phyloP scores from a whole-genome alignment of 2,329 filamentous ascomycete species.

The Fusarium sp. region DNA sequence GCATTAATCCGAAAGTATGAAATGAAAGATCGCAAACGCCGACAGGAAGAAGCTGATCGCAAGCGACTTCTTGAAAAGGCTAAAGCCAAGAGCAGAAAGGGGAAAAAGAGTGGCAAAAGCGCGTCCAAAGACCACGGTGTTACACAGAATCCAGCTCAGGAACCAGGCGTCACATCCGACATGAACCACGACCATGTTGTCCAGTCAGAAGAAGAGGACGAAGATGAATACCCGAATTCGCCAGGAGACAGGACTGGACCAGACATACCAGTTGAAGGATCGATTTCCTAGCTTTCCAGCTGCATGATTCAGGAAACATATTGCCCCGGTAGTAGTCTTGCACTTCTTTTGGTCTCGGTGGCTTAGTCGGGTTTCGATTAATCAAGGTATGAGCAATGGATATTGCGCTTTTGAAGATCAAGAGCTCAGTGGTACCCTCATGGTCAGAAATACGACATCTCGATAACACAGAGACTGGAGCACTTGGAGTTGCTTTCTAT shows the following conservation, averaged over 20 bases:
- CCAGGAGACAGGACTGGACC: slow-evolving; percentile 37
- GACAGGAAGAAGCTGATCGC: slow-evolving; percentile 88
- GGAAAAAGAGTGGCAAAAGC: slow-evolving; percentile 79
- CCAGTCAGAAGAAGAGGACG: slow-evolving; percentile 58
- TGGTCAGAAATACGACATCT: no score
- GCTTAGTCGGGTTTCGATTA: neutral
- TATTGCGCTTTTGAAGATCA: neutral
- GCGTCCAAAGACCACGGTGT: slow-evolving; percentile 46
- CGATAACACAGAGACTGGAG: no score
- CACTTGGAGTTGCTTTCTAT: neutral
- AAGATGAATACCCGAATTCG: slow-evolving; percentile 47
- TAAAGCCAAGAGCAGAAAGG: slow-evolving; percentile 92
- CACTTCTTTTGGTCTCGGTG: neutral
- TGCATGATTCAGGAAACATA: slow-evolving; percentile 4
- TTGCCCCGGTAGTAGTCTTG: neutral
- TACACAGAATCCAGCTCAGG: slow-evolving; percentile 43
- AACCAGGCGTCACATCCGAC: slow-evolving; percentile 40
- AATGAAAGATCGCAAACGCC: slow-evolving; percentile 88
- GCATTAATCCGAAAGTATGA: slow-evolving; percentile 93
- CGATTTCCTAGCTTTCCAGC: slow-evolving; percentile 29
- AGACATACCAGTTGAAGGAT: slow-evolving; percentile 21
- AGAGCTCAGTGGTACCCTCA: neutral
- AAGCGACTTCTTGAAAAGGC: slow-evolving; percentile 89
- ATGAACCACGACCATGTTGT: slow-evolving; percentile 54
- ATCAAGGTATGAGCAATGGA: neutral